Evolutionary conservation across 257 asterid genomes (phyloP).

Genomic region (Marsdenia floribunda): DNA sequence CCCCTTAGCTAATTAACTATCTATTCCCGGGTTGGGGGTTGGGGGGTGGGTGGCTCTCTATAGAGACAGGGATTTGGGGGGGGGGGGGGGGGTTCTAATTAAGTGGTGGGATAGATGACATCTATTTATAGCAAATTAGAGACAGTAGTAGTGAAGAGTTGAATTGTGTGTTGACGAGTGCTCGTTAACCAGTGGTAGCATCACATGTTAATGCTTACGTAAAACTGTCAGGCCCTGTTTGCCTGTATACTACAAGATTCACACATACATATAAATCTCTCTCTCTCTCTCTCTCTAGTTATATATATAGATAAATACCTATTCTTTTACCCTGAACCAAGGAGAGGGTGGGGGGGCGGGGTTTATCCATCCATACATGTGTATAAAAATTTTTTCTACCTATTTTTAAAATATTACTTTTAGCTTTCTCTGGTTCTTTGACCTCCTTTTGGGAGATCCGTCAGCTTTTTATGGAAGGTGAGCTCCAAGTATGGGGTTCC

Average conservation of each 20-base stretch:
- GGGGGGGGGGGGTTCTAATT: constrained; percentile 3
- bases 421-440: constrained; percentile 13
- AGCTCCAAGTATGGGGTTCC: constrained; percentile 28
- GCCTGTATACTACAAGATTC: constrained; percentile 7
- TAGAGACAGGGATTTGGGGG: constrained; percentile 16
- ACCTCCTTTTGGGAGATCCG: constrained; percentile 19
- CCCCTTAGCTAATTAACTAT: neutral
- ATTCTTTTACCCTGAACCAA: neutral
- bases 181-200: constrained; percentile 37
- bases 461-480: constrained; percentile 28
- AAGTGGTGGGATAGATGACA: constrained; percentile 22
- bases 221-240: constrained; percentile 39
- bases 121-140: constrained; percentile 40
- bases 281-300: no score
- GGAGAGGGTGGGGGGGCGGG: no score
- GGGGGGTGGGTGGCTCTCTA: constrained; percentile 2
- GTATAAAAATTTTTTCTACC: no score
- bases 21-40: constrained; percentile 6
- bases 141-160: constrained; percentile 19
- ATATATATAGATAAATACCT: neutral
- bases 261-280: neutral
- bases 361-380: no score
- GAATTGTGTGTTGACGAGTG: constrained; percentile 45
- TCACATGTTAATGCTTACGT: constrained; percentile 65
- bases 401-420: neutral